A percentile compares a stretch with the other conserved stretches of the same genome.
Conservation (phyloP, 768 basidiomycete species). For the Leccinum longicurvipes region DNA sequence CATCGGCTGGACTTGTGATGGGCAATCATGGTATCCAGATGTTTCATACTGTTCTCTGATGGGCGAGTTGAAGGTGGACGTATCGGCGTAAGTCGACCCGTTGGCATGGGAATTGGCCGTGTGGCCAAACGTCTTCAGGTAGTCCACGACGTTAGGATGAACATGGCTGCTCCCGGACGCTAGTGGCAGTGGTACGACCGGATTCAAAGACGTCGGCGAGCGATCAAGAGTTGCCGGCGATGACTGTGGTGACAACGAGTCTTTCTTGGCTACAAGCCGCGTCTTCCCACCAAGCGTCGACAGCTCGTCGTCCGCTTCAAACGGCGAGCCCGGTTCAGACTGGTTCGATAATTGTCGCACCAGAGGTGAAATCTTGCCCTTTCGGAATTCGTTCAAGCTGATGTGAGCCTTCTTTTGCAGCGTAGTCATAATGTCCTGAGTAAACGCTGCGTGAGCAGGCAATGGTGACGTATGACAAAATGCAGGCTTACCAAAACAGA, state of each 20-base stretch:
- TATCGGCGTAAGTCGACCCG: conserved; percentile 22
- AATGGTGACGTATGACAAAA: not conserved
- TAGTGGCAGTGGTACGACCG: conserved; percentile 68
- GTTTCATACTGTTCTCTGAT: conserved; percentile 23
- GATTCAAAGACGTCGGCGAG: conserved; percentile 69
- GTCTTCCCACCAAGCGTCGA: conserved; percentile 64
- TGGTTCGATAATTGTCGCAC: conserved; percentile 33
- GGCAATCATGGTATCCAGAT: conserved; percentile 19
- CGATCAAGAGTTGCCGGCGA: conserved; percentile 44
- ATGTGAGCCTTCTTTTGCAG: conserved; percentile 64
- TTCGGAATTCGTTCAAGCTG: conserved; percentile 60
- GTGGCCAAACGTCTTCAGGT: conserved; percentile 58
- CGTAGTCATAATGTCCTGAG: conserved; percentile 60
- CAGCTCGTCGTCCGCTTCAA: conserved; percentile 60
- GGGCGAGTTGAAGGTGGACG: conserved; percentile 25
- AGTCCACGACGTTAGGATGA: conserved; percentile 64
- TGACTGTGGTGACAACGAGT: conserved; percentile 52
- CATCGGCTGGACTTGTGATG: conserved; percentile 29
- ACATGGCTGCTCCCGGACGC: conserved; percentile 48
- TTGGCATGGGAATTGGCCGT: conserved; percentile 17
- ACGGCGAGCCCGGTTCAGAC: conserved; percentile 41
- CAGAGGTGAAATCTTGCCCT: conserved; percentile 49
- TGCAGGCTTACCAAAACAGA: conserved; percentile 54
- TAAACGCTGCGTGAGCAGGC: conserved; percentile 6
- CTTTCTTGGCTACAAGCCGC: conserved; percentile 59